Percentiles rank a stretch among this genome's conserved stretches.
Conservation (phyloP, 371 early-diverging fungal genomes). For the Mucor piriformis region DNA sequence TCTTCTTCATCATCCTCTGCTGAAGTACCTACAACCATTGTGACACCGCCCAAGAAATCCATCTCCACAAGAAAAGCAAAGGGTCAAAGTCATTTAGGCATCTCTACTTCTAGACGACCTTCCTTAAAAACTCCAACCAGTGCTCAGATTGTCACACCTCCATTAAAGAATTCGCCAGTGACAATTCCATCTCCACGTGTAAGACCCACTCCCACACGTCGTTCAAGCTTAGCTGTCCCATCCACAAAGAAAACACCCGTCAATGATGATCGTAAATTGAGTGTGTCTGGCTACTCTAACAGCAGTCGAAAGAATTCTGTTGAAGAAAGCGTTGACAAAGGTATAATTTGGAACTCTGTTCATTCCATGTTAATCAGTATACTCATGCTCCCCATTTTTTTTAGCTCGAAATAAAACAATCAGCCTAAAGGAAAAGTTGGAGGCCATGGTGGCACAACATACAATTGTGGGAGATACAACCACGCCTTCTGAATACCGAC, state of each 20-base stretch:
- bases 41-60: conserved; percentile 31
- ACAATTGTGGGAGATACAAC: conserved; percentile 25
- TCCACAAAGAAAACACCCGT: not conserved
- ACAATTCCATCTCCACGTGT: conserved; percentile 28
- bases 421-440: conserved; percentile 33
- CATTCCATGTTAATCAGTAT: no score
- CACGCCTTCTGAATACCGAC: not conserved
- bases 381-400: no score
- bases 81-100: conserved; percentile 23
- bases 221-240: conserved; percentile 11
- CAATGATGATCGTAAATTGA: conserved; percentile 11
- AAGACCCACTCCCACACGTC: conserved; percentile 20
- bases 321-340: conserved; percentile 11
- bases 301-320: conserved; percentile 29
- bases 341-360: conserved; percentile 1
- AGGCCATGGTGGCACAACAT: conserved; percentile 40
- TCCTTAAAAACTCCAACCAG: conserved; percentile 20
- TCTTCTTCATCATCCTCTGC: conserved; percentile 24
- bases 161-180: conserved; percentile 16
- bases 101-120: conserved; percentile 13
- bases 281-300: conserved; percentile 5
- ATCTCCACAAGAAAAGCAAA: conserved; percentile 20
- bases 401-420: conserved; percentile 20
- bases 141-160: conserved; percentile 6
- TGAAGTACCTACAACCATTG: conserved; percentile 10